Evolutionary conservation across 1,284 basidiomycete genomes (phyloP), one percentile per base, ranked within the genome.

Genomic region (Ganoderma sp.): DNA sequence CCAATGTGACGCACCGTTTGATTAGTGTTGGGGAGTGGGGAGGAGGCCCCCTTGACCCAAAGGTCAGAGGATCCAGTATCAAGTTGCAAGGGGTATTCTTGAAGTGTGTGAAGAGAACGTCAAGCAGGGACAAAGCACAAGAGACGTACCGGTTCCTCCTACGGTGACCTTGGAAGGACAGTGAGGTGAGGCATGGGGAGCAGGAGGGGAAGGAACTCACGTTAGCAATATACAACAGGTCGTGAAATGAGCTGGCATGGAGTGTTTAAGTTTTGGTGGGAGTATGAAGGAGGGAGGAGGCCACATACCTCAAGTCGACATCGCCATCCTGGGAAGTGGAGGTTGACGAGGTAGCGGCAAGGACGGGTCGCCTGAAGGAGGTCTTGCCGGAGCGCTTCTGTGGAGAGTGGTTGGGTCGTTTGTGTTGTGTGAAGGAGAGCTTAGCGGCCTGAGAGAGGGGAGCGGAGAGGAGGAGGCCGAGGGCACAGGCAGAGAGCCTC

Each of bases 11-110:
- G 77, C 71, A 91, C 91, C 42, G 87, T 90, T 66, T 80, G 77
- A 19, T 80, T 80, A 41, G 83, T 76, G 70, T 84, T 83, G 14
- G 90, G 87, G 67, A 91, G 76, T 14, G 89, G 85, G 56, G 80
- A 81, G 1, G 78, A 73, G 5, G 81, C 61, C 32, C 85, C 85
- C 74, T 88, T 83, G 62, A 93, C 83, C 89, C 92, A 94, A n/a
- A 94, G 83, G 79, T 94, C 92, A 67, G 87, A 92, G 14, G 92
- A 94, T 66, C 92, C 92, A 0, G 92, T 93, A 78, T 94, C 92
- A 58, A 94, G 81, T 78, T 94, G 92, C 8, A 93, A 84, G 57
- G 84, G 79, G 76, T 90, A 91, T 17, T 83, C 90, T 92, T 58
- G 58, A 67, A 14, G 58, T 54, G n/a, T 41, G 22, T 6, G 22